Base-by-base conservation (phyloP, 2,329 filamentous ascomycete genomes). In the Aaosphaeria arxii region DNA sequence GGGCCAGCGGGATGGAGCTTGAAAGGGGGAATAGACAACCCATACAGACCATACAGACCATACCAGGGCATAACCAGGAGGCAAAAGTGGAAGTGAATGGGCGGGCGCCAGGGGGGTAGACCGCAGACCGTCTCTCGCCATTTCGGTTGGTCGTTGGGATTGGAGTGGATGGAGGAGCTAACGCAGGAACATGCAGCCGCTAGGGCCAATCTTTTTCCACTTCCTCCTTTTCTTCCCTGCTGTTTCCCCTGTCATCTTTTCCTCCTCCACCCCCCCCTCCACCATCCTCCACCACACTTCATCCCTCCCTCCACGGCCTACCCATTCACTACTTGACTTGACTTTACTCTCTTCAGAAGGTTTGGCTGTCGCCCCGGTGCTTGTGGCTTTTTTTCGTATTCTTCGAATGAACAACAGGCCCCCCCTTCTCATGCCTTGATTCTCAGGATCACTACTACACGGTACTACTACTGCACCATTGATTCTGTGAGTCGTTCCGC, bases 331-430 rank as follows among this genome's bases (percentile, higher is more conserved):
- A 42, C 56, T 56, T 51, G 54, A 48, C 31, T 54, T 56, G 59
- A 57, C 60, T 60, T 64, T 63, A 63, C 66, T 62, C 28, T 67
- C 59, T 52, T 49, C 51, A 64, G 58, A 39, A 46, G 48, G 43
- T 45, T 50, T 45, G 50, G 40, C 40, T 40, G 42, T 54, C 46
- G 42, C 38, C 47, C 57, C 52, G 59, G 57, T 58, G 57, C 59
- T 54, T 24, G 17, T 24, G 17, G 17, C 17, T 24, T 24, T 24
- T 24, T 24, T 24, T 24, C 17, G 17, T 24, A 24, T 24, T 24
- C 17, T 24, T 24, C 17, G 17, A 24, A 24, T 24, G 17, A 24
- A 24, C 17, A 24, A 24, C 17, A 24, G 17, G 17, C 17, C 17
- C 17, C 17, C 17, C 17, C 17, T 24, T 24, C 17, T 24, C 17